These are phyloP conservation scores for Pseudopyrenochaeta lycopersici DNA, from an alignment of 2,329 filamentous ascomycete genomes.

Conservation along the genomic window DNA sequence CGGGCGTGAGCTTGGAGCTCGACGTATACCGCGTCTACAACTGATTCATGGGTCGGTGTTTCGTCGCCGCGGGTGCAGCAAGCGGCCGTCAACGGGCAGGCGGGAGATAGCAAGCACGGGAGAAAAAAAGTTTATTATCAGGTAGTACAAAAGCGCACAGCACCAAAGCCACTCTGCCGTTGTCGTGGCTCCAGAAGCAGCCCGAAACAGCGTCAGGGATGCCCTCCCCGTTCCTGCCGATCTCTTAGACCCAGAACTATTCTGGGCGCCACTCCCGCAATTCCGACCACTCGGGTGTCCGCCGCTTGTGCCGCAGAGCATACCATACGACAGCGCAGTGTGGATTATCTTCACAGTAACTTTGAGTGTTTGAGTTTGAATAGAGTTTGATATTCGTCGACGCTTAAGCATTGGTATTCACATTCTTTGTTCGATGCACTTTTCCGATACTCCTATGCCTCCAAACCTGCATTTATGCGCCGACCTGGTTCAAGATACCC, in stretches of 20 bases:
- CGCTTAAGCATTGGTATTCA: background rate
- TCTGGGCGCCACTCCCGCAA: constrained; percentile 13
- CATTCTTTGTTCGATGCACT: background rate
- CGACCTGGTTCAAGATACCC: constrained; percentile 74
- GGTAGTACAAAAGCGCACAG: background rate
- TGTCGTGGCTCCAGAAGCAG: constrained; percentile 20
- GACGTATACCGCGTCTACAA: constrained; percentile 14
- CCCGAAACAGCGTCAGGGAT: constrained; percentile 13
- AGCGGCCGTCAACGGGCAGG: background rate
- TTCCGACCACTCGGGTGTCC: background rate
- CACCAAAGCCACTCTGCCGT: constrained; percentile 7
- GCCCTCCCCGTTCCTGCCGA: constrained; percentile 20
- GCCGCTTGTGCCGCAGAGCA: background rate
- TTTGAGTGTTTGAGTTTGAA: too few species aligned
- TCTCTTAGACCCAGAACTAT: constrained; percentile 7
- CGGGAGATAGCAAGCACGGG: background rate
- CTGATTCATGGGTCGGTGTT: constrained; percentile 7
- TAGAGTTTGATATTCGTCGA: background rate
- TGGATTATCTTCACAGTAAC: background rate
- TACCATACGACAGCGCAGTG: background rate
- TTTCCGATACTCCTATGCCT: background rate
- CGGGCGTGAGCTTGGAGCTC: constrained; percentile 16
- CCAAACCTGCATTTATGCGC: constrained; percentile 25
- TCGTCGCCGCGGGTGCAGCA: background rate
- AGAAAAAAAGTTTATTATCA: too few species aligned